Percentiles rank a stretch among this genome's conserved stretches.
Conservation (phyloP, 1,284 basidiomycete species). For the Grifola frondosa region DNA sequence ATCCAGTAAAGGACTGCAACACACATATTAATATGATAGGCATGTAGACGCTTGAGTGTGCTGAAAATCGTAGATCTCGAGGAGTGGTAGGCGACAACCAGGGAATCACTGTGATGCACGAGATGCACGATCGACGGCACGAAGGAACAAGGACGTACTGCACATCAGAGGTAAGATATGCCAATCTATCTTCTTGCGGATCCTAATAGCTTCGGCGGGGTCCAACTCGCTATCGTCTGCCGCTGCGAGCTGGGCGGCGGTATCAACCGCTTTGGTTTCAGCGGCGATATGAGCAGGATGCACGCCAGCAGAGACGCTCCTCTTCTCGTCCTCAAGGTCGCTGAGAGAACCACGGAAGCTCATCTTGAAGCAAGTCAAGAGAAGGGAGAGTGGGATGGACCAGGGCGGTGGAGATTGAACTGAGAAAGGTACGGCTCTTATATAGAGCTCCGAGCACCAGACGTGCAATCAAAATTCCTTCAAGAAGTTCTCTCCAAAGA, state of each 20-base stretch:
- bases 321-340: conserved; percentile 24
- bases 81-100: too few species aligned
- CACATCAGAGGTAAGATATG: conserved; percentile 72
- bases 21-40: neutral
- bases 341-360: conserved; percentile 16
- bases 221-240: conserved; percentile 43
- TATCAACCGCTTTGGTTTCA: conserved; percentile 47
- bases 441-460: too few species aligned
- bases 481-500: too few species aligned
- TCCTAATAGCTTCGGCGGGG: conserved; percentile 46
- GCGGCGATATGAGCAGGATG: conserved; percentile 23
- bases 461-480: too few species aligned
- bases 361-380: conserved; percentile 8
- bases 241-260: conserved; percentile 52
- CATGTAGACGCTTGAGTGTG: neutral
- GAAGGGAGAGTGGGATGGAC: neutral
- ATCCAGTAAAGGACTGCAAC: conserved; percentile 58
- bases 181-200: conserved; percentile 65
- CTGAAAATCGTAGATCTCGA: neutral
- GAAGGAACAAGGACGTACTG: conserved; percentile 41
- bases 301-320: conserved; percentile 8
- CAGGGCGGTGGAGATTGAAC: conserved; percentile 3
- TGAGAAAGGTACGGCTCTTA: too few species aligned
- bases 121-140: conserved; percentile 25
- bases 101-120: too few species aligned